Evolutionary conservation across 2,329 filamentous ascomycete species (phyloP).

Genomic region (Chaetomium strumarium): DNA sequence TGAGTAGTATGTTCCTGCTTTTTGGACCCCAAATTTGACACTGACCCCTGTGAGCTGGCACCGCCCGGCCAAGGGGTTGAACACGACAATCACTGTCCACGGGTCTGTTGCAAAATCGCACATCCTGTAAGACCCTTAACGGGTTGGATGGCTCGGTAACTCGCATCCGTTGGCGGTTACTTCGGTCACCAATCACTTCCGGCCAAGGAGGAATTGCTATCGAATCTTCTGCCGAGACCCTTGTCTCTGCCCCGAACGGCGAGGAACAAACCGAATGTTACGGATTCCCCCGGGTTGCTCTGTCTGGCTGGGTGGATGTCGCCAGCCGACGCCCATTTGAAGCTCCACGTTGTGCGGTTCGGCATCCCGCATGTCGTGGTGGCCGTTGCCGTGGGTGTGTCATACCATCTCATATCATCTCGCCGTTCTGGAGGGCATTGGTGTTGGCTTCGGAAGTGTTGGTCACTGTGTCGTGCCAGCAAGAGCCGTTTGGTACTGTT

Average conservation of each 20-base stretch:
- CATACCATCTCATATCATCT: not conserved
- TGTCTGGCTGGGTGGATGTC: not conserved
- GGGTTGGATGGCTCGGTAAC: too few relatives aligned
- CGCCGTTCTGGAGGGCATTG: not conserved
- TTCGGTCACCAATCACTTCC: slow-evolving; percentile 2
- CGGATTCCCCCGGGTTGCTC: not conserved
- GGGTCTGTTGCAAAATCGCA: too few relatives aligned
- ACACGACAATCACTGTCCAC: too few relatives aligned
- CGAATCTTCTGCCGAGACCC: not conserved
- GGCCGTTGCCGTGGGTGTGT: not conserved
- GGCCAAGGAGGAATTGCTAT: not conserved
- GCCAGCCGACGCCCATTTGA: not conserved
- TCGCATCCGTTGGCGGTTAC: not conserved
- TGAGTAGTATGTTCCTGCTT: not conserved
- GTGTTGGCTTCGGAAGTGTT: not conserved
- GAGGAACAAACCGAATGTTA: slow-evolving; percentile 2
- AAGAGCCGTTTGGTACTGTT: not conserved
- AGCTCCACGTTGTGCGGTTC: not conserved
- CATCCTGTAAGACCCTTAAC: too few relatives aligned
- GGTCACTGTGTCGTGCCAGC: not conserved
- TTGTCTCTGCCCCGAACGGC: not conserved
- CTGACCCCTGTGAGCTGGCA: too few relatives aligned
- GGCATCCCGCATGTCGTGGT: slow-evolving; percentile 4
- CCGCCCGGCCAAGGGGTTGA: too few relatives aligned
- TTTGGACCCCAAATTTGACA: too few relatives aligned